These are phyloP conservation scores for Aspergillus unguis DNA, from an alignment of 2,329 filamentous ascomycete genomes.

Conservation along the genomic window DNA sequence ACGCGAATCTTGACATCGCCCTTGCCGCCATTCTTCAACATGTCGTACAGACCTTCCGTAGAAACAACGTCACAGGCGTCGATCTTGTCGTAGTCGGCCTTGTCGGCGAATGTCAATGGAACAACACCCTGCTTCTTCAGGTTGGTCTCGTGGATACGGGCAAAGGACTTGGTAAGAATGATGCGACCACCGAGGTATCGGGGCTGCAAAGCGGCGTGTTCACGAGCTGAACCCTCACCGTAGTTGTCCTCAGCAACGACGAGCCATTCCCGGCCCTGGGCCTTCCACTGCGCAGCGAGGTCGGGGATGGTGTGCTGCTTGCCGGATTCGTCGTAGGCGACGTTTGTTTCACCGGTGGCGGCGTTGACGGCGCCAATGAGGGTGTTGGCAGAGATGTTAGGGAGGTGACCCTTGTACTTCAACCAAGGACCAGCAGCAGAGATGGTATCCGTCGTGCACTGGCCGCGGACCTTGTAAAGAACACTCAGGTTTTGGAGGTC, in stretches of 20 bases:
- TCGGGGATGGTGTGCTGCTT: slow-evolving; percentile 75
- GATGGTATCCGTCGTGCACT: slow-evolving; percentile 99
- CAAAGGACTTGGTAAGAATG: slow-evolving; percentile 82
- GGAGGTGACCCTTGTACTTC: slow-evolving; percentile 98
- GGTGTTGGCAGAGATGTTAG: slow-evolving; percentile 97
- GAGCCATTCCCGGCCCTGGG: slow-evolving; percentile 73
- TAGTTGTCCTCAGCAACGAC: slow-evolving; percentile 98
- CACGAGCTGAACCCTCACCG: slow-evolving; percentile 82
- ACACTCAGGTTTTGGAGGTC: slow-evolving; percentile 78
- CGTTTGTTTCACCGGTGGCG: slow-evolving; percentile 87
- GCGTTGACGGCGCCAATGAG: slow-evolving; percentile 93
- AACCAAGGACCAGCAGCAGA: slow-evolving; percentile 95
- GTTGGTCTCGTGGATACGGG: slow-evolving; percentile 92
- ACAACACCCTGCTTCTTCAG: slow-evolving; percentile 97
- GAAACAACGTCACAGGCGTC: slow-evolving; percentile 76
- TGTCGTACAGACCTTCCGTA: slow-evolving; percentile 79
- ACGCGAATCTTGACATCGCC: slow-evolving; percentile 21
- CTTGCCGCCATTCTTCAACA: slow-evolving; percentile 52
- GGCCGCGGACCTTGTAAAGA: slow-evolving; percentile 92
- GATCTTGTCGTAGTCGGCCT: slow-evolving; percentile 82
- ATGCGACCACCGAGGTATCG: slow-evolving; percentile 83
- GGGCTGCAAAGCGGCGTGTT: slow-evolving; percentile 86
- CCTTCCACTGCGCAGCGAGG: slow-evolving; percentile 79
- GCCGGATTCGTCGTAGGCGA: slow-evolving; percentile 82
- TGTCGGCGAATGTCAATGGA: slow-evolving; percentile 83